Conservation (phyloP, 257 asterid genomes). For the Nicotiana knightiana region DNA sequence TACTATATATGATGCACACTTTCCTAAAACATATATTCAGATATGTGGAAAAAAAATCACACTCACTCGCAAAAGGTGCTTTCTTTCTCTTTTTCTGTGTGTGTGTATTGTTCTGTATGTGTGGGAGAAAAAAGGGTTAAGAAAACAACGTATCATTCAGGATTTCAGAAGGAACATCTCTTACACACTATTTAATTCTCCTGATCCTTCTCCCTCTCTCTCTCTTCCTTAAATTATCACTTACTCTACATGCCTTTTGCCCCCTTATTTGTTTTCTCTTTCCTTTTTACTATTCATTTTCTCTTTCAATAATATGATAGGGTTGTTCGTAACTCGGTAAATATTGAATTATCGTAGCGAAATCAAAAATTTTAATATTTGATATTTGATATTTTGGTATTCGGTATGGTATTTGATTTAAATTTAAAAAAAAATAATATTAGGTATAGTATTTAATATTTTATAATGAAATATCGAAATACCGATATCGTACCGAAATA, state of each 20-base stretch:
- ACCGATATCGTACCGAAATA: no score
- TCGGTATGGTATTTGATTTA: no score
- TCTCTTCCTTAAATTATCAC: conserved; percentile 14
- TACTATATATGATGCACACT: background rate
- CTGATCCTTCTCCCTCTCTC: conserved; percentile 23
- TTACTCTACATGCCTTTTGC: conserved; percentile 22
- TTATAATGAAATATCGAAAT: no score
- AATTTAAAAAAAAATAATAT: no score
- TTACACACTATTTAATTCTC: conserved; percentile 14
- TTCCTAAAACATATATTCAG: background rate
- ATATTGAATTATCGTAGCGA: no score
- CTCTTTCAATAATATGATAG: background rate
- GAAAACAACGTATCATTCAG: conserved; percentile 43
- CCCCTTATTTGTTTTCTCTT: conserved; percentile 8
- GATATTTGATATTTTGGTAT: no score
- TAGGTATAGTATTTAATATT: no score
- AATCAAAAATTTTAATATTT: no score
- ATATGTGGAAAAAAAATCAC: conserved; percentile 19
- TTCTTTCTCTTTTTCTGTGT: conserved; percentile 39
- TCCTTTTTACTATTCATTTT: background rate
- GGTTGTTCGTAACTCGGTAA: no score
- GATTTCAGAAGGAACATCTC: conserved; percentile 33
- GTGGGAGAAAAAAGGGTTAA: background rate
- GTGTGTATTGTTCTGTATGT: background rate
- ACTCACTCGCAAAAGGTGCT: conserved; percentile 18